Percentiles rank a stretch among this genome's conserved stretches.
These are phyloP conservation scores for Talaromyces trachyspermus DNA, from an alignment of 495 filamentous ascomycete genomes.

Conservation along the genomic window DNA sequence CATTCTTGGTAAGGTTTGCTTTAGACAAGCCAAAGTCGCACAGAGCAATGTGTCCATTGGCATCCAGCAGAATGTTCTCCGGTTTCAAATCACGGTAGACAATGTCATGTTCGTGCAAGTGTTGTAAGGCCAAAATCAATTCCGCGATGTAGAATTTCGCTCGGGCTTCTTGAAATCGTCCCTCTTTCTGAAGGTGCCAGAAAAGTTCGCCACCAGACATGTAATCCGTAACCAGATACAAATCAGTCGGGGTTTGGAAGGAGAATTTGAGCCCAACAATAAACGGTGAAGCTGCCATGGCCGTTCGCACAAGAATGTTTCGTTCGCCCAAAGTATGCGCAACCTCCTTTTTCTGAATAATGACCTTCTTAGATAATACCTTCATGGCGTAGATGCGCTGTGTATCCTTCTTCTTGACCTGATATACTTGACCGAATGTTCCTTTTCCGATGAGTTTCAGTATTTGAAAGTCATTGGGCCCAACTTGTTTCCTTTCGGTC, in stretches of 20 bases:
- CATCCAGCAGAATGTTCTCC: slow-evolving; percentile 78
- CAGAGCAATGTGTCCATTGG: slow-evolving; percentile 77
- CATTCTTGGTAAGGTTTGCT: slow-evolving; percentile 90
- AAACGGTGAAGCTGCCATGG: slow-evolving; percentile 91
- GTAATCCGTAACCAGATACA: slow-evolving; percentile 98
- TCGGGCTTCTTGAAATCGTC: slow-evolving; percentile 86
- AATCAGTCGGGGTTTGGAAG: slow-evolving; percentile 93
- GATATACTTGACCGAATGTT: slow-evolving; percentile 99
- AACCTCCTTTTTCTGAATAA: slow-evolving; percentile 99
- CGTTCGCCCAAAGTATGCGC: slow-evolving; percentile 94
- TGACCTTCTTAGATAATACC: slow-evolving; percentile 97
- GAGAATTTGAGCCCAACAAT: slow-evolving; percentile 98
- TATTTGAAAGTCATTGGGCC: slow-evolving; percentile 94
- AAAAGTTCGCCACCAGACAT: slow-evolving; percentile 99
- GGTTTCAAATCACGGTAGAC: slow-evolving; percentile 92
- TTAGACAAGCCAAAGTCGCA: slow-evolving; percentile 94
- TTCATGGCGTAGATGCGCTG: slow-evolving; percentile 98
- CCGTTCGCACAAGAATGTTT: slow-evolving; percentile 93
- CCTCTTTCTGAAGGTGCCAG: slow-evolving; percentile 98
- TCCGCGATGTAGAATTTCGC: slow-evolving; percentile 99
- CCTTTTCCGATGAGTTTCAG: slow-evolving; percentile 95
- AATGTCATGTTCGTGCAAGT: slow-evolving; percentile 93
- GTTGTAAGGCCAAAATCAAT: slow-evolving; percentile 88
- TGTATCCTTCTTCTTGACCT: slow-evolving; percentile 97
- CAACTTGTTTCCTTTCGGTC: slow-evolving; percentile 87